Conservation (phyloP, 345 rosid species). For the Brassica juncea region DNA sequence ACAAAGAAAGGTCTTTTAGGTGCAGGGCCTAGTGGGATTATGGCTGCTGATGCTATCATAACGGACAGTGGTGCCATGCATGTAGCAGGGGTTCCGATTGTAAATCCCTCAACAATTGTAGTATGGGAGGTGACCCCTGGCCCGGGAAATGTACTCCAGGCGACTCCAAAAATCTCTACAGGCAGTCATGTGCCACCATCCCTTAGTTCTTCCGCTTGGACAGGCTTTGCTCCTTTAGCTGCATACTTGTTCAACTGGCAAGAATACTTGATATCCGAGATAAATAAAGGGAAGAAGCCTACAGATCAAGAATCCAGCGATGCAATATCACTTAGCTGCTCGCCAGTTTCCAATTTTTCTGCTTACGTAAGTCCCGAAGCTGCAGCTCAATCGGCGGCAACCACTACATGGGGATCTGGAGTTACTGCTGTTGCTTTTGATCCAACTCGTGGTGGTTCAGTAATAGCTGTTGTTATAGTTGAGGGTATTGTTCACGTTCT, state of each 20-base stretch:
- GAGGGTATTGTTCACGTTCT: conserved; percentile 62
- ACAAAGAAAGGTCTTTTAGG: conserved; percentile 99
- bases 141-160: conserved; percentile 89
- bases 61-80: conserved; percentile 98
- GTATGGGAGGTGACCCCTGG: conserved; percentile 99
- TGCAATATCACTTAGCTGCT: conserved; percentile 78
- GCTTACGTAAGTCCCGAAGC: conserved; percentile 99
- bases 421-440: conserved; percentile 99
- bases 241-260: conserved; percentile 97
- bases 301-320: conserved; percentile 69
- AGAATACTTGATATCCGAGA: conserved; percentile 82
- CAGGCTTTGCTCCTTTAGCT: conserved; percentile 97
- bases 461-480: conserved; percentile 94
- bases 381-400: conserved; percentile 95
- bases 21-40: conserved; percentile 99
- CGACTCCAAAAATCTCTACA: conserved; percentile 60
- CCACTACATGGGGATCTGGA: conserved; percentile 99
- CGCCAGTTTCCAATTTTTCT: conserved; percentile 97
- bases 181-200: conserved; percentile 83
- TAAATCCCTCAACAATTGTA: conserved; percentile 97
- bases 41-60: conserved; percentile 99
- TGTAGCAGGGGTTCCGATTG: conserved; percentile 99
- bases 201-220: conserved; percentile 84
- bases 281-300: conserved; percentile 68
- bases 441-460: conserved; percentile 98